Evolutionary conservation across 2,329 filamentous ascomycete genomes (phyloP).

Genomic region (Aspergillus ochraceoroseus): DNA sequence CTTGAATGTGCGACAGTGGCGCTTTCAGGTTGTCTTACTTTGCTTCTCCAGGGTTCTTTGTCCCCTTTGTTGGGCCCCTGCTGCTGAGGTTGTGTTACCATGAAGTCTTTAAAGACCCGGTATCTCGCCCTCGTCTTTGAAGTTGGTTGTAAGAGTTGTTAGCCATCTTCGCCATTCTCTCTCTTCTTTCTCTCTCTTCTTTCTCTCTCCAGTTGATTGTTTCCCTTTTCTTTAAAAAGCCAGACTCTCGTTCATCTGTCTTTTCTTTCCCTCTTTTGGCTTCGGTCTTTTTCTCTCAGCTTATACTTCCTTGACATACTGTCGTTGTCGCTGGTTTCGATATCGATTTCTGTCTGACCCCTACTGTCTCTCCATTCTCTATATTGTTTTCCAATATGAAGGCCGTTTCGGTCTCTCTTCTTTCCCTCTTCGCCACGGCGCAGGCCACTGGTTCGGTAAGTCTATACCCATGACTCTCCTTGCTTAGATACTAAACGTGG

Average conservation of each 20-base stretch:
- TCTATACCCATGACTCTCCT: too few species aligned
- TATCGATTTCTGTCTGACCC: constrained; percentile 3
- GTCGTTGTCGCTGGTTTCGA: constrained; percentile 12
- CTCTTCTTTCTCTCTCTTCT: constrained; percentile 10
- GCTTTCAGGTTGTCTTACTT: constrained; percentile 25
- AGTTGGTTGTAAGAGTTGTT: too few species aligned
- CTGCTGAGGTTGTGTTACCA: constrained; percentile 7
- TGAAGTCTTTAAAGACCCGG: constrained; percentile 11
- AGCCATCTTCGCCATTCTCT: constrained; percentile 8
- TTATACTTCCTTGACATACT: constrained; percentile 2
- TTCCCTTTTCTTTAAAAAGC: constrained; percentile 15
- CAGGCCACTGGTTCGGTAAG: constrained; percentile 44
- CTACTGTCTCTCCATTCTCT: background rate
- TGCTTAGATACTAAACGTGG: constrained; percentile 4
- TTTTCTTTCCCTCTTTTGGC: constrained; percentile 27
- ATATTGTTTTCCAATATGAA: constrained; percentile 24
- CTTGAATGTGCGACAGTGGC: constrained; percentile 16
- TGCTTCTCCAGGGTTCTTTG: constrained; percentile 1
- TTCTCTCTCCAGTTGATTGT: constrained; percentile 25
- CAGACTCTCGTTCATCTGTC: constrained; percentile 39
- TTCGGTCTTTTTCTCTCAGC: constrained; percentile 27
- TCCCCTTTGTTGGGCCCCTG: constrained; percentile 8
- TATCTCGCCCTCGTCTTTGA: constrained; percentile 17
- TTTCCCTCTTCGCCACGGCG: constrained; percentile 46
- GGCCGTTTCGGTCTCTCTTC: constrained; percentile 22